Conservation (phyloP, 2,329 filamentous ascomycete species). For the Colletotrichum sp. region DNA sequence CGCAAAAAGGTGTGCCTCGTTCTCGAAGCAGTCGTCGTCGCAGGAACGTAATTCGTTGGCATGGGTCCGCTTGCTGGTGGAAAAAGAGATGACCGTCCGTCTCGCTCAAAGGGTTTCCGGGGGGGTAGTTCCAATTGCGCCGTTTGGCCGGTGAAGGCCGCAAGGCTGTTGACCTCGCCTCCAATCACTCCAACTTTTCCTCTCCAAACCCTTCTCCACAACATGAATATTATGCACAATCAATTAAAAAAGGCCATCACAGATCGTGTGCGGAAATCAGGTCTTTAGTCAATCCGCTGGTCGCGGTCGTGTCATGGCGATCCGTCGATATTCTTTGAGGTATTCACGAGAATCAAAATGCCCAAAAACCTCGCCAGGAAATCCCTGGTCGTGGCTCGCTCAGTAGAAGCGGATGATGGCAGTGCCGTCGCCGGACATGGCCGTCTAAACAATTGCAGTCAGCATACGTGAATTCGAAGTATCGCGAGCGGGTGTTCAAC, state of each 20-base stretch:
- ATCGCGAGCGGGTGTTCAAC: slow-evolving; percentile 39
- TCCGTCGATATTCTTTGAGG: slow-evolving; percentile 16
- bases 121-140: slow-evolving; percentile 10
- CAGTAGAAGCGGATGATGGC: slow-evolving; percentile 50
- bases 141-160: background rate
- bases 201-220: slow-evolving; percentile 15
- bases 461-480: background rate
- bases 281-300: background rate
- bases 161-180: background rate
- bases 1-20: slow-evolving; percentile 11
- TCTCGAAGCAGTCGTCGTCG: slow-evolving; percentile 11
- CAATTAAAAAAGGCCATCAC: slow-evolving; percentile 17
- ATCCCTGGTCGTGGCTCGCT: slow-evolving; percentile 20
- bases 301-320: slow-evolving; percentile 10
- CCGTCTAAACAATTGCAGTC: slow-evolving; percentile 38
- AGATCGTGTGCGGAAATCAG: slow-evolving; percentile 20
- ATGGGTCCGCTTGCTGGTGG: background rate
- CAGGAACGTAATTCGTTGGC: slow-evolving; percentile 5
- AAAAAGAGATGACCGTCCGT: slow-evolving; percentile 7
- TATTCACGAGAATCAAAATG: slow-evolving; percentile 25
- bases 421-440: slow-evolving; percentile 42
- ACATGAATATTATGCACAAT: slow-evolving; percentile 18
- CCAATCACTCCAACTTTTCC: slow-evolving; percentile 16
- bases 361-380: slow-evolving; percentile 21
- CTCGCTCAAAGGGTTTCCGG: background rate